Conservation (phyloP, 2,329 filamentous ascomycete species). For the Trichothecium sympodiale region DNA sequence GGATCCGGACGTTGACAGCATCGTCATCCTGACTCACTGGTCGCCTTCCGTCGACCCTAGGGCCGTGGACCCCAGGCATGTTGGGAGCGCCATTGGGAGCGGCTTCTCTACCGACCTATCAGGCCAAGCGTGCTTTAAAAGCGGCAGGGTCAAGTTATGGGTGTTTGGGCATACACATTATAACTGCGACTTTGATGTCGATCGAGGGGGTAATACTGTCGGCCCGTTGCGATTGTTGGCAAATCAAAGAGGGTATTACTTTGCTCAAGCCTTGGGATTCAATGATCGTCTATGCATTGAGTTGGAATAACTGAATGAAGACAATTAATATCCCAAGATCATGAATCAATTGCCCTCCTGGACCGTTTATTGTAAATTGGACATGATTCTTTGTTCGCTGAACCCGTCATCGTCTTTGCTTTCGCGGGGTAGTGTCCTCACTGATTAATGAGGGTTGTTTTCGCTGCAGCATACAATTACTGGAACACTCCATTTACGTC, state of each 20-base stretch:
- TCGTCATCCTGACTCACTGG: slow-evolving; percentile 31
- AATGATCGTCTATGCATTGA: no score
- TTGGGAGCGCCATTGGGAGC: slow-evolving; percentile 13
- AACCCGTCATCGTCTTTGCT: no score
- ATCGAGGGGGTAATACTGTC: slow-evolving; percentile 5
- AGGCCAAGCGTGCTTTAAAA: slow-evolving; percentile 21
- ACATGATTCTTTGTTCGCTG: no score
- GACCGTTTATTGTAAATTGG: no score
- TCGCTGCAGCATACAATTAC: no score
- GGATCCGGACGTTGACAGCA: slow-evolving; percentile 8
- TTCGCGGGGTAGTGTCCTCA: no score
- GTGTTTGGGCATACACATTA: slow-evolving; percentile 39
- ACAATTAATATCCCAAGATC: no score
- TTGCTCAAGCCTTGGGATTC: slow-evolving; percentile 16
- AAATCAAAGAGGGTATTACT: slow-evolving; percentile 30
- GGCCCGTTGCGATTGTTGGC: slow-evolving; percentile 21
- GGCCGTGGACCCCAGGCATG: slow-evolving; percentile 22
- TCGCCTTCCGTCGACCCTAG: slow-evolving; percentile 23
- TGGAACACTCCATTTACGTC: no score
- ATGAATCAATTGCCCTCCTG: no score
- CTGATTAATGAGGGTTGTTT: no score
- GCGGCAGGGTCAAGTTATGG: slow-evolving; percentile 26
- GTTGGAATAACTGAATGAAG: no score
- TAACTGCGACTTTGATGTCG: slow-evolving; percentile 27
- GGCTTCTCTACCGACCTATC: slow-evolving; percentile 29